Evolutionary conservation across 1,139 yeast genomes (phyloP).

Genomic region (Candida sojae): DNA sequence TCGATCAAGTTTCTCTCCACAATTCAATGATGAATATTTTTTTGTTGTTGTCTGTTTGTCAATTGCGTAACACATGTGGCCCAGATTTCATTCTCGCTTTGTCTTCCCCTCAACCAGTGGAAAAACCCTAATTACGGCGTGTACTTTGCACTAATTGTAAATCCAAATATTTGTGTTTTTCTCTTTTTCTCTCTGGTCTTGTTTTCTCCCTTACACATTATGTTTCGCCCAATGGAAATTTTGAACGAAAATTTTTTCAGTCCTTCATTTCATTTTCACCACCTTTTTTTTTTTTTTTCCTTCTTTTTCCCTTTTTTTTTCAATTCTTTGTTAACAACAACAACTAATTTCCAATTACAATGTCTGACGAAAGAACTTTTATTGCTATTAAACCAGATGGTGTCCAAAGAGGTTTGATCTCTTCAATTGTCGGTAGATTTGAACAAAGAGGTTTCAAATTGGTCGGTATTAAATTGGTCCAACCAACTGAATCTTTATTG

Average conservation of each 20-base stretch:
- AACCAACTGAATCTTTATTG: slow-evolving; percentile 84
- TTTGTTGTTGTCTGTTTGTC: too few relatives aligned
- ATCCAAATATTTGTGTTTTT: neutral
- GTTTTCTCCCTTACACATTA: neutral
- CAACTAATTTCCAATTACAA: slow-evolving; percentile 14
- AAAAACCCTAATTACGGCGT: too few relatives aligned
- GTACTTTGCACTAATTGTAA: neutral
- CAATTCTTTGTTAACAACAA: neutral
- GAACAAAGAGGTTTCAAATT: slow-evolving; percentile 97
- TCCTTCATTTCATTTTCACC: neutral
- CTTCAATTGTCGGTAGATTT: slow-evolving; percentile 89
- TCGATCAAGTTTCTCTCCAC: too few relatives aligned
- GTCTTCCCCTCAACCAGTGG: too few relatives aligned
- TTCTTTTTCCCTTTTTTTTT: slow-evolving; percentile 6
- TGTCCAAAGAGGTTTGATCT: slow-evolving; percentile 97
- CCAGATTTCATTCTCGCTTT: too few relatives aligned
- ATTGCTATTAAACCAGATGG: slow-evolving; percentile 99
- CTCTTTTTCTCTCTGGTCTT: neutral
- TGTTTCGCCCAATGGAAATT: slow-evolving; percentile 3
- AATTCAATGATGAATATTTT: too few relatives aligned
- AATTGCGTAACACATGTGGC: too few relatives aligned
- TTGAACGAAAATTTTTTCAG: slow-evolving; percentile 1
- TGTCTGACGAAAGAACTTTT: slow-evolving; percentile 90
- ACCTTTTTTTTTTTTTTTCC: neutral
- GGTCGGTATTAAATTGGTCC: slow-evolving; percentile 90